A percentile compares a stretch with the other conserved stretches of the same genome.
Conservation (phyloP, 805 yeast genomes). For the Spathaspora girioi region DNA sequence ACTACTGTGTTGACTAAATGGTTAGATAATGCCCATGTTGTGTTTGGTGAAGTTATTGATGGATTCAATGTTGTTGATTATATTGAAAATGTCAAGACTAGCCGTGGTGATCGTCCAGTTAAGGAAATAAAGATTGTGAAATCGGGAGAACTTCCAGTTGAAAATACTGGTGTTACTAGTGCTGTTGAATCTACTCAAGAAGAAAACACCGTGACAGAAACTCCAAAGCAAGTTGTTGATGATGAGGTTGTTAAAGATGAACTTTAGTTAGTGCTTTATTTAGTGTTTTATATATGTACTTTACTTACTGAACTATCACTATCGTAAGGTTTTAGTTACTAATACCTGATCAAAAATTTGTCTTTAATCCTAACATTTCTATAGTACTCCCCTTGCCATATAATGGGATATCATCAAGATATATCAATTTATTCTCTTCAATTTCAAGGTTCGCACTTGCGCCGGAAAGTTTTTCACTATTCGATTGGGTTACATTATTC, state of each 20-base stretch:
- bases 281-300: background rate
- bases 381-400: constrained; percentile 38
- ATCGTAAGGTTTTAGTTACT: too few species aligned
- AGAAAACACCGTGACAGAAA: background rate
- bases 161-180: constrained; percentile 1
- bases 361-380: constrained; percentile 29
- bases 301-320: too few species aligned
- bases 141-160: constrained; percentile 53
- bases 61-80: constrained; percentile 79
- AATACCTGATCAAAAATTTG: constrained; percentile 12
- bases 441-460: constrained; percentile 8
- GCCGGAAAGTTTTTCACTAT: background rate
- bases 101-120: constrained; percentile 63
- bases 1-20: constrained; percentile 88
- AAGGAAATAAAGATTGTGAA: constrained; percentile 58
- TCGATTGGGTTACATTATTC: constrained; percentile 15
- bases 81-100: constrained; percentile 71
- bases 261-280: constrained; percentile 14
- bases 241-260: constrained; percentile 21
- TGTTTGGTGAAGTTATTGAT: constrained; percentile 88
- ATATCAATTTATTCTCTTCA: constrained; percentile 9
- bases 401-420: constrained; percentile 36
- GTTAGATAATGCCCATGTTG: constrained; percentile 95
- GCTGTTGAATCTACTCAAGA: constrained; percentile 6
- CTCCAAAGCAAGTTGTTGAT: background rate